These are phyloP conservation scores for Leishmania martiniquensis DNA, from an alignment of 208 protist species.

Conservation along the genomic window DNA sequence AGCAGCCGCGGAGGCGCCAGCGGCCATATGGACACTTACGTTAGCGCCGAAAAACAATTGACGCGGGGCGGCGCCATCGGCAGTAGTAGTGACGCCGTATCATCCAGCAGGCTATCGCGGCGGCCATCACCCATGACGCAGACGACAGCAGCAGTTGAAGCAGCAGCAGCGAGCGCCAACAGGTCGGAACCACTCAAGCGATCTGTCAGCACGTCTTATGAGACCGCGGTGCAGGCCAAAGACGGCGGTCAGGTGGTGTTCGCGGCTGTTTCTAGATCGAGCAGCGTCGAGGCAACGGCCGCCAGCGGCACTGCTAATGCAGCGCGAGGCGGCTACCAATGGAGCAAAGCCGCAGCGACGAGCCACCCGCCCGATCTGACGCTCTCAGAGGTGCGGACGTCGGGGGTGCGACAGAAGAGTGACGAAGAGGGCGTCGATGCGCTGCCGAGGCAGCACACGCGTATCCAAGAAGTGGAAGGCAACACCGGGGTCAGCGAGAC, in stretches of 20 bases:
- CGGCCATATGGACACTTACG: not conserved
- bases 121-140: not conserved
- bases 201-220: not conserved
- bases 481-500: not conserved
- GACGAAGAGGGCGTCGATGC: not conserved
- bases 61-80: not conserved
- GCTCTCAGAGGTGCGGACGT: not conserved
- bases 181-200: not conserved
- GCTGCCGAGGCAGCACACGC: not conserved
- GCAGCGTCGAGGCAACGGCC: constrained; percentile 2
- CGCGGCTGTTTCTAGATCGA: not conserved
- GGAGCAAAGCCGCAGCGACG: not conserved
- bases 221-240: not conserved
- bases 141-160: not conserved
- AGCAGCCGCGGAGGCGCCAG: not conserved
- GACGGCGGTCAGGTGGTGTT: constrained; percentile 1
- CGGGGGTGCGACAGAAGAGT: not conserved
- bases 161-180: not conserved
- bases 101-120: not conserved
- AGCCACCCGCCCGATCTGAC: not conserved
- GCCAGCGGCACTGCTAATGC: not conserved
- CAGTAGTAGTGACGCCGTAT: not conserved
- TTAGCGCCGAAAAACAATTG: not conserved
- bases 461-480: not conserved
- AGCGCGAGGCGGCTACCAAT: not conserved